phyloP scores from a whole-genome alignment of 306 rosid species.

The Sesbania bispinosa region DNA sequence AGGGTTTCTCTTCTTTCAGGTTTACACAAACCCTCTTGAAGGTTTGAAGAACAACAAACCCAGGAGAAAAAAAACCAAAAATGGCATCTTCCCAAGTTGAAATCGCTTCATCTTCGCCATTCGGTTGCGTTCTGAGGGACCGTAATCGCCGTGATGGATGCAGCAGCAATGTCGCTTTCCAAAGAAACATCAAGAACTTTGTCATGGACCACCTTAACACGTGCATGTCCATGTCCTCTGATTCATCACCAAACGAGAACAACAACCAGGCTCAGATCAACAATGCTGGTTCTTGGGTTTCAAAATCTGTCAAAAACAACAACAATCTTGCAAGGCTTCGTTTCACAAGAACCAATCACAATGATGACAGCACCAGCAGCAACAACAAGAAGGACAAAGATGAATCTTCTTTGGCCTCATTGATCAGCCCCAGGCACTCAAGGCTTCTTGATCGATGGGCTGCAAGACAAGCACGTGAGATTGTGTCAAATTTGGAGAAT shows the following conservation, averaged over 20 bases:
- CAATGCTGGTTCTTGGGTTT: slow-evolving; percentile 17
- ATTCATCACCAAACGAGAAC: slow-evolving; percentile 20
- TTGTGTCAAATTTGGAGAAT: slow-evolving; percentile 35
- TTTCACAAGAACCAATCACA: not conserved
- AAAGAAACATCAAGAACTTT: slow-evolving; percentile 49
- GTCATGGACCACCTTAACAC: slow-evolving; percentile 52
- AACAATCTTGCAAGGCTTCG: not conserved
- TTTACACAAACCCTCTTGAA: not conserved
- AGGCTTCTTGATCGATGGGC: slow-evolving; percentile 39
- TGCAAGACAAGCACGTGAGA: slow-evolving; percentile 27
- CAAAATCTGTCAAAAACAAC: slow-evolving; percentile 12
- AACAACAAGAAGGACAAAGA: not conserved
- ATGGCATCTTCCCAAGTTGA: slow-evolving; percentile 84
- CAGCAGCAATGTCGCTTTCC: slow-evolving; percentile 43
- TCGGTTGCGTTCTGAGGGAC: slow-evolving; percentile 68
- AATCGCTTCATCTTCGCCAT: slow-evolving; percentile 52
- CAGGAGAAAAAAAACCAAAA: not conserved
- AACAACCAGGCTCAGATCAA: not conserved
- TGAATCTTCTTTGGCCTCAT: not conserved
- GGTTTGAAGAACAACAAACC: not conserved
- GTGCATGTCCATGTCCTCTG: slow-evolving; percentile 44
- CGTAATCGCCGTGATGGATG: slow-evolving; percentile 49
- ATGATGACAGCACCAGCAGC: no score
- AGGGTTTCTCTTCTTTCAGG: slow-evolving; percentile 28
- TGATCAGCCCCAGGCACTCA: slow-evolving; percentile 25